Evolutionary conservation across 2,329 filamentous ascomycete species (phyloP), one percentile per base, ranked within the genome.

Genomic region (Cryphonectria carpinicola): DNA sequence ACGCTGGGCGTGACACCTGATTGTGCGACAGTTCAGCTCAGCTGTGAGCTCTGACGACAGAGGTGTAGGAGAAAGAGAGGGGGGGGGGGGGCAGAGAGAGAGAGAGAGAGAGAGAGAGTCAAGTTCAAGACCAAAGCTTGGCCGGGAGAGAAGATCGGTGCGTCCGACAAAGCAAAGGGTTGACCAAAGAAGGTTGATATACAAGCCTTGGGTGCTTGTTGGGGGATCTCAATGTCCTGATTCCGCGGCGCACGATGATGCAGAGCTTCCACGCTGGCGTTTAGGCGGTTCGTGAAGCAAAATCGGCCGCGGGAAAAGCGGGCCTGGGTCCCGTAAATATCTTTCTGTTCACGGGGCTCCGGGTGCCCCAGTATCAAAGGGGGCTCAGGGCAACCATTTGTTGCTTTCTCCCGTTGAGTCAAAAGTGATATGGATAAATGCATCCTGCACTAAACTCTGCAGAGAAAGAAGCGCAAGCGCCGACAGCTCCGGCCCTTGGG

Each of bases 271-370:
- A 63, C 64, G 65, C 58, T 65, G 62, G 49, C 67, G 61, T 65
- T 46, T 63, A 65, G 58, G 65, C 56, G 64, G 49, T 68, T 46
- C 41, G 58, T 56, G 19, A 41, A 70, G 63, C 54, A 69, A 65
- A 7, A 49, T 65, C 58, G 62, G 43, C 46, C 46, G 46, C 58
- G 65, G 69, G 64, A 64, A 64, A 61, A 67, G 67, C 67, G 70
- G 71, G 71, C 64, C 71, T 66, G 14, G 39, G 37, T 62, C 39
- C 71, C 70, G 71, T 67, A 52, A 39, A 37, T 62, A 11, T 39
- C 58, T 14, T n/a, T 39, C 46, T 52, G 56, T 39, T 70, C 65
- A 70, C 67, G 52, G 66, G 62, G 66, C 28, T 41, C 64, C 49
- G 70, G 32, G 43, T 35, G 58, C 65, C 65, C 41, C 61, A 43